Base-by-base conservation (phyloP, 805 yeast genomes). In the Suhomyces sp. region DNA sequence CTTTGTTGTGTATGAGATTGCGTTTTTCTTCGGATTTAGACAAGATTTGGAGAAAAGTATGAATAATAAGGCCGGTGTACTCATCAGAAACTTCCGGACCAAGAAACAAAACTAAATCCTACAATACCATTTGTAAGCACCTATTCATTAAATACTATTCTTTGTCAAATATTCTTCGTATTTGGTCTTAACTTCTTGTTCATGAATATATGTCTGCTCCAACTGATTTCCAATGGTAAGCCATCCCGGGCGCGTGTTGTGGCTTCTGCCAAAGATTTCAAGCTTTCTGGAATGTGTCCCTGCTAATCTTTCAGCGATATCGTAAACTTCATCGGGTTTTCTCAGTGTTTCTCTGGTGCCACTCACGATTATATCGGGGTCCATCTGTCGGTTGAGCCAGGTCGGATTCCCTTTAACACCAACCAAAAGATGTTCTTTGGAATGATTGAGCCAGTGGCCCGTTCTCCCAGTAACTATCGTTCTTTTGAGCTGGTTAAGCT, bases 381-480 rank as follows among this genome's bases (percentile, higher is more conserved):
- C 97, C 15, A 88, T 67, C 29, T 81, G 76, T 50, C 76, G 72
- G 52, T 80, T 81, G 26, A 90, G 61, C 96, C 96, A 90, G 35
- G 68, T 62, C 0, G 96, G 91, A 41, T 81, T 65, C 0, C 97
- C 97, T 62, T 92, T 92, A 24, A 87, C 63, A 0, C 97, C 98
- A 7, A 93, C 88, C 4, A 92, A 69, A 44, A 90, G 73, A 66
- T 92, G 97, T 67, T 92, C 98, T 61, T 92, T 92, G 0, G 97
- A 88, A 69, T 92, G 98, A 65, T 92, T 92, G 50, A 92, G 76
- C 98, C 98, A 92, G 67, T 92, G 98, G 0, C 98, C 98, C 0
- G 98, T 92, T 57, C 97, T 74, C 1, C 98, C 98, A 0, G 98
- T 93, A 54, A 96, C 91, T 44, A 92, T 91, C 0, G 97, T 92